Evolutionary conservation across 1,284 basidiomycete genomes (phyloP).

Genomic region (Wolfiporia cocos): DNA sequence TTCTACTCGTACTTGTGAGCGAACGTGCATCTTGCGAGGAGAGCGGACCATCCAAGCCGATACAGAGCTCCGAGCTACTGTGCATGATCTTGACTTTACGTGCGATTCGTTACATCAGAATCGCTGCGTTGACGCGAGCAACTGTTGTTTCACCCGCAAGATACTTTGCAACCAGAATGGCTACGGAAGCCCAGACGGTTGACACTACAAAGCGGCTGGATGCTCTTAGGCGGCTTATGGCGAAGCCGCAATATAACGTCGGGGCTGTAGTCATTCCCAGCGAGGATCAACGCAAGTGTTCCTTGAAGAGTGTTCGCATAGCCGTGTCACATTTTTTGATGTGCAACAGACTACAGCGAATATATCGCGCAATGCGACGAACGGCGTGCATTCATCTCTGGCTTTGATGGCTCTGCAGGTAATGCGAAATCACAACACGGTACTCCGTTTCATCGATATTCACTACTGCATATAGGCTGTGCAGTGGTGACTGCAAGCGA

Average conservation of each 20-base stretch:
- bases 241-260: conserved; percentile 45
- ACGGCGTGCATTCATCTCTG: conserved; percentile 83
- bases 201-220: conserved; percentile 57
- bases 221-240: conserved; percentile 64
- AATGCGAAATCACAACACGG: conserved; percentile 8
- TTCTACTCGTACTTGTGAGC: too few species aligned
- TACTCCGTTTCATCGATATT: background rate
- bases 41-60: too few species aligned
- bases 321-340: conserved; percentile 4
- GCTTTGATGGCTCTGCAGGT: conserved; percentile 93
- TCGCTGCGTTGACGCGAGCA: too few species aligned
- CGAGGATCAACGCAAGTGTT: conserved; percentile 78
- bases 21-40: too few species aligned
- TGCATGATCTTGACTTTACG: too few species aligned
- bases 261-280: conserved; percentile 77
- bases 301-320: background rate
- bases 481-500: conserved; percentile 73
- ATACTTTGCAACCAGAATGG: conserved; percentile 6
- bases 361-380: conserved; percentile 84
- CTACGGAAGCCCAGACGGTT: conserved; percentile 41
- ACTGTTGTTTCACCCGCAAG: too few species aligned
- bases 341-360: conserved; percentile 77
- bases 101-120: too few species aligned
- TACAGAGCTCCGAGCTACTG: too few species aligned
- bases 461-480: conserved; percentile 43